Conservation (phyloP, 164 flowering plant genomes). For the Piper betle region DNA sequence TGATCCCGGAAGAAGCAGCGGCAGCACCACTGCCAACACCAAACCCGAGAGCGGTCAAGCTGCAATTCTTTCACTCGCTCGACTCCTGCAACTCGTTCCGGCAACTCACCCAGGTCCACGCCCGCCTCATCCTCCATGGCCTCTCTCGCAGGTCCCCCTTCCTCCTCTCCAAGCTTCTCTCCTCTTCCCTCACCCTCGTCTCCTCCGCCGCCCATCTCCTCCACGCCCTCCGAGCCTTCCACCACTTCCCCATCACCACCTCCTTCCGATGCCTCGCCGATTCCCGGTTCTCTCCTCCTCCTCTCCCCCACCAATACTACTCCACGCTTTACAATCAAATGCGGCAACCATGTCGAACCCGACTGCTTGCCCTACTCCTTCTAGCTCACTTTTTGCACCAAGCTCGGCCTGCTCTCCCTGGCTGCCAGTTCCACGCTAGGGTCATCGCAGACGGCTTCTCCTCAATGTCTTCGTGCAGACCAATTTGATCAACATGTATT, state of each 20-base stretch:
- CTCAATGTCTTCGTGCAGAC: constrained; percentile 34
- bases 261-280: constrained; percentile 34
- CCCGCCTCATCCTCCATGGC: constrained; percentile 35
- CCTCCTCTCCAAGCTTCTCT: constrained; percentile 36
- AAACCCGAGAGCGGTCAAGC: constrained; percentile 25
- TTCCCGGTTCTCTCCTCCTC: background rate
- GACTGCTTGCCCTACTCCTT: constrained; percentile 48
- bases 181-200: constrained; percentile 21
- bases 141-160: constrained; percentile 38
- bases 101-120: constrained; percentile 30
- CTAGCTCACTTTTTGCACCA: constrained; percentile 36
- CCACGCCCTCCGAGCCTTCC: constrained; percentile 23
- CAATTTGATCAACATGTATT: constrained; percentile 47
- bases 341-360: constrained; percentile 18
- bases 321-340: constrained; percentile 26
- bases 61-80: constrained; percentile 21
- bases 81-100: constrained; percentile 17
- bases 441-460: constrained; percentile 29
- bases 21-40: background rate
- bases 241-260: constrained; percentile 23
- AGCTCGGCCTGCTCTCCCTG: constrained; percentile 23
- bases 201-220: constrained; percentile 21
- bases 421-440: constrained; percentile 47
- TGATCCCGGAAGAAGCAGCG: too few species aligned
- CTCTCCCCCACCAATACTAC: constrained; percentile 11